phyloP scores from a whole-genome alignment of 2,329 filamentous ascomycete genomes.

The Sporothrix pallida region DNA sequence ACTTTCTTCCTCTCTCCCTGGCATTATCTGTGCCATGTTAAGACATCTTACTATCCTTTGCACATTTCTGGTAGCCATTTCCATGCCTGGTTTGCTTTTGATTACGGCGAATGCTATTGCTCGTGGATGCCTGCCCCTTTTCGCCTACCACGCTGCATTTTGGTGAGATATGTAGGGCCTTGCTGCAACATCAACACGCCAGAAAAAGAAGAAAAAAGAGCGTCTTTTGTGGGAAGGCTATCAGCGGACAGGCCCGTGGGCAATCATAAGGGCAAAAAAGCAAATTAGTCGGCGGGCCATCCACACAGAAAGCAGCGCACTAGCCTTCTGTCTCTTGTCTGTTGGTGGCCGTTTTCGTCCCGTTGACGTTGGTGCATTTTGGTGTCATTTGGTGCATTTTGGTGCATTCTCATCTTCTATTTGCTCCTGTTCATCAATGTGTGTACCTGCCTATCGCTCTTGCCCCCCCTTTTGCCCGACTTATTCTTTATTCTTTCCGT shows the following conservation, averaged over 20 bases:
- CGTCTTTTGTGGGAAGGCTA: not conserved
- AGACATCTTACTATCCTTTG: slow-evolving; percentile 17
- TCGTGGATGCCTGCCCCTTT: slow-evolving; percentile 20
- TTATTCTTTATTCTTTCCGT: not conserved
- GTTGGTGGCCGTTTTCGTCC: slow-evolving; percentile 25
- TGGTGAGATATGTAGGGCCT: not conserved
- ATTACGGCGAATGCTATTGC: not conserved
- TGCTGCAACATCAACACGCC: slow-evolving; percentile 2
- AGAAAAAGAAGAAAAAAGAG: not conserved
- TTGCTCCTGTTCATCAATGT: too few species aligned
- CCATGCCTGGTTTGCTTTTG: not conserved
- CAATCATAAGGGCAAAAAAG: slow-evolving; percentile 6
- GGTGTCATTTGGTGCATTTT: not conserved
- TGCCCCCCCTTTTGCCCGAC: slow-evolving; percentile 17
- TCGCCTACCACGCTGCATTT: not conserved
- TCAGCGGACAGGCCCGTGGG: not conserved
- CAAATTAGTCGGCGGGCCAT: slow-evolving; percentile 17
- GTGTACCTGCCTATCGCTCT: not conserved
- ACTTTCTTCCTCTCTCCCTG: not conserved
- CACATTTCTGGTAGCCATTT: not conserved
- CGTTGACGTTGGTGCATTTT: not conserved
- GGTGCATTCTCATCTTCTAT: not conserved
- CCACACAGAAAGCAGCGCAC: not conserved
- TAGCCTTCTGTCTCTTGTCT: slow-evolving; percentile 11
- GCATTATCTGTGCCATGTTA: slow-evolving; percentile 20